phyloP scores from a whole-genome alignment of 192 early-diverging fungal species.

The Neocallimastix lanati region DNA sequence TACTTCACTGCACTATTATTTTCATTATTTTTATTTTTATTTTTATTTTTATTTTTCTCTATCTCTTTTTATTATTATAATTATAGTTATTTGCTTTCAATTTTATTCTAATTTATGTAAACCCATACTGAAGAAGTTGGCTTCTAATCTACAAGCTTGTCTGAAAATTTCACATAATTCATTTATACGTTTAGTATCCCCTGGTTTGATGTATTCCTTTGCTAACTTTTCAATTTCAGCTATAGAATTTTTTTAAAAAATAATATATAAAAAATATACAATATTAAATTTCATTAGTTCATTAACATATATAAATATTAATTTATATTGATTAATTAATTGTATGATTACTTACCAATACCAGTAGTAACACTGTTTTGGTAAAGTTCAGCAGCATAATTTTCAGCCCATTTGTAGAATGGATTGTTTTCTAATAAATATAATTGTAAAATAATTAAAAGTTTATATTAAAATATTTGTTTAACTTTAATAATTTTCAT shows the following conservation, averaged over 20 bases:
- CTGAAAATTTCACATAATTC: conserved; percentile 47
- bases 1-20: too few relatives aligned
- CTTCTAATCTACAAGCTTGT: conserved; percentile 50
- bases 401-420: conserved; percentile 65
- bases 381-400: conserved; percentile 46
- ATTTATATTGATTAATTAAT: too few relatives aligned
- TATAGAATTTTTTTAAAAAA: conserved; percentile 6
- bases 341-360: conserved; percentile 19
- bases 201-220: conserved; percentile 25
- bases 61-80: neutral
- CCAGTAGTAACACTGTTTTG: conserved; percentile 42
- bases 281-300: too few relatives aligned
- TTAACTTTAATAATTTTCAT: too few relatives aligned
- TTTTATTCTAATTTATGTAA: neutral
- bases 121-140: conserved; percentile 51
- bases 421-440: conserved; percentile 59
- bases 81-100: too few relatives aligned
- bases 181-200: conserved; percentile 22
- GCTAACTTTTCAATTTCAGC: conserved; percentile 30
- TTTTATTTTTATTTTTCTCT: too few relatives aligned
- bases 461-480: too few relatives aligned
- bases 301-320: too few relatives aligned
- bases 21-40: too few relatives aligned
- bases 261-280: too few relatives aligned
- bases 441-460: too few relatives aligned